A percentile compares a stretch with the other conserved stretches of the same genome.
These are phyloP conservation scores for Yarrowia keelungensis DNA, from an alignment of 805 yeast genomes.

Conservation along the genomic window DNA sequence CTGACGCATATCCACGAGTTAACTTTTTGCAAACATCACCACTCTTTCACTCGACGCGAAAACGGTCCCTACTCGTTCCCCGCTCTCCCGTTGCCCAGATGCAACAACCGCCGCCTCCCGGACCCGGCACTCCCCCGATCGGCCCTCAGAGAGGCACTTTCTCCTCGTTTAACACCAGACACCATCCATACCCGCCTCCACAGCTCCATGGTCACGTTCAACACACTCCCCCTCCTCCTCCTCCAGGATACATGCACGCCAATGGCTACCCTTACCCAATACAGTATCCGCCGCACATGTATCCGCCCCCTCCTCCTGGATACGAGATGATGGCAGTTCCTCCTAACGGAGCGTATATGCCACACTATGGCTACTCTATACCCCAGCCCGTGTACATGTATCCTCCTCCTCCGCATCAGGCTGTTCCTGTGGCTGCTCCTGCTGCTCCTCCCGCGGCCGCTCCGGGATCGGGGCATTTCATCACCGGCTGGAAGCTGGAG, in stretches of 20 bases:
- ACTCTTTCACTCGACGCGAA: background rate
- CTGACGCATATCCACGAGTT: background rate
- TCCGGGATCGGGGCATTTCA: constrained; percentile 24
- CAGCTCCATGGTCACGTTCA: background rate
- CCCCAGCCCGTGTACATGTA: constrained; percentile 9
- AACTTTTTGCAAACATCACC: constrained; percentile 8
- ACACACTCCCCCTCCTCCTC: constrained; percentile 2
- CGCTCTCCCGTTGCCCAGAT: background rate
- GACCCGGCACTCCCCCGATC: constrained; percentile 16
- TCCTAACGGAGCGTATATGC: background rate
- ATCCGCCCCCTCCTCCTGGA: constrained; percentile 1
- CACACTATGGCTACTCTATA: background rate
- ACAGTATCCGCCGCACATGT: constrained; percentile 2
- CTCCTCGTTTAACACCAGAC: constrained; percentile 3
- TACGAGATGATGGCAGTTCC: constrained; percentile 2
- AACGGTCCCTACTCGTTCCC: background rate
- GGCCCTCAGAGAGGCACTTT: constrained; percentile 20
- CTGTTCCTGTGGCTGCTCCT: background rate
- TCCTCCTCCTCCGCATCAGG: background rate
- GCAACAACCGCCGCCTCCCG: constrained; percentile 20
- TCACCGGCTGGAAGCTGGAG: constrained; percentile 31
- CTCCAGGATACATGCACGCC: background rate
- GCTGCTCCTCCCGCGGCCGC: background rate
- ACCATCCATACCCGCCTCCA: constrained; percentile 24
- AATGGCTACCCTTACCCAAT: constrained; percentile 6